Percentiles rank a stretch among this genome's conserved stretches.
Evolutionary conservation across 495 filamentous ascomycete species (phyloP).

Genomic region (Hyaloscypha bicolor): DNA sequence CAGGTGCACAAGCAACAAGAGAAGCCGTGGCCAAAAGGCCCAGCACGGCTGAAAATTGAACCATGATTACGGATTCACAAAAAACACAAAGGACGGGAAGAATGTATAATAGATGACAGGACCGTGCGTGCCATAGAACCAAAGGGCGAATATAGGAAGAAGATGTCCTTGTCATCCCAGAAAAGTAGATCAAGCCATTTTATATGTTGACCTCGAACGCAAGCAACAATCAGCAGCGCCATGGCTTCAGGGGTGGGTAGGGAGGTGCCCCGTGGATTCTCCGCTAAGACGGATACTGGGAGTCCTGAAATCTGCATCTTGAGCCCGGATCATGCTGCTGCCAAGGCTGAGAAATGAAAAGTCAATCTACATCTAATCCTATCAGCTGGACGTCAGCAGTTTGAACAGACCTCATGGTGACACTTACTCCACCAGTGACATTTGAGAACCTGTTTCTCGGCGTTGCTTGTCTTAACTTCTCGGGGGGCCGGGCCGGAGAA

Average conservation of each 20-base stretch:
- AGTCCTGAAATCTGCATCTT: slow-evolving; percentile 8
- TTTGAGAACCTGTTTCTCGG: not conserved
- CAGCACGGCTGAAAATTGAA: slow-evolving; percentile 18
- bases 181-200: slow-evolving; percentile 11
- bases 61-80: slow-evolving; percentile 19
- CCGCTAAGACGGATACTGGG: not conserved
- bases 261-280: not conserved
- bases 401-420: not conserved
- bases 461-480: not conserved
- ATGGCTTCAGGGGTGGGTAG: not conserved
- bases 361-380: not conserved
- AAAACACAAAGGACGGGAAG: not conserved
- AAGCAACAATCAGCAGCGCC: not conserved
- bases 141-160: slow-evolving; percentile 18
- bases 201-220: slow-evolving; percentile 11
- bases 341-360: not conserved
- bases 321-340: not conserved
- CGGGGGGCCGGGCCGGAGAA: not conserved
- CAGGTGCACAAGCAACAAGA: slow-evolving; percentile 20
- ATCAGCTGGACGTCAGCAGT: not conserved
- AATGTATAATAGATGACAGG: not conserved
- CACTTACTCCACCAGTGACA: not conserved
- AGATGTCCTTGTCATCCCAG: slow-evolving; percentile 8
- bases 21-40: slow-evolving; percentile 20
- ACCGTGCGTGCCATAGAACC: not conserved